Evolutionary conservation across 1,284 basidiomycete genomes (phyloP).

Genomic region (Cryptococcus sp.): DNA sequence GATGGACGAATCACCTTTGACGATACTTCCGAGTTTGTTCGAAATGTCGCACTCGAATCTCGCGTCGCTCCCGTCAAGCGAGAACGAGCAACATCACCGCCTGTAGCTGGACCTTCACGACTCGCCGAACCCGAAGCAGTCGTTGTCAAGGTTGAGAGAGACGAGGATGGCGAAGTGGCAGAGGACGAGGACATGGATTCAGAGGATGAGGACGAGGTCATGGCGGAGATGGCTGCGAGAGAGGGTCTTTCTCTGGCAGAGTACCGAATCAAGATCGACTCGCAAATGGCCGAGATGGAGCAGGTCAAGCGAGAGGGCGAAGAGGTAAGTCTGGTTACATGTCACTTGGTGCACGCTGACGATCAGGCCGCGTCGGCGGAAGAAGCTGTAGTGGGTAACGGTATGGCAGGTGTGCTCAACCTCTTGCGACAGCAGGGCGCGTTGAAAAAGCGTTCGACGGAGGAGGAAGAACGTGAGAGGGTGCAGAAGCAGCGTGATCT

Average conservation of each 20-base stretch:
- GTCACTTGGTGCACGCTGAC: background rate
- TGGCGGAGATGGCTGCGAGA: slow-evolving; percentile 46
- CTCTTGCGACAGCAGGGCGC: slow-evolving; percentile 91
- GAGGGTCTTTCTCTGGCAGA: slow-evolving; percentile 45
- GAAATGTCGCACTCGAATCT: slow-evolving; percentile 63
- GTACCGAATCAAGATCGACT: slow-evolving; percentile 45
- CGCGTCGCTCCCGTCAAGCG: slow-evolving; percentile 39
- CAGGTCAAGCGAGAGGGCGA: slow-evolving; percentile 68
- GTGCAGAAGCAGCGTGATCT: slow-evolving; percentile 78
- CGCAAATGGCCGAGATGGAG: slow-evolving; percentile 49
- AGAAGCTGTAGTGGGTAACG: slow-evolving; percentile 68
- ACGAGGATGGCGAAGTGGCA: slow-evolving; percentile 47
- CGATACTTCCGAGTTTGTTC: slow-evolving; percentile 94
- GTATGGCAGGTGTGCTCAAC: slow-evolving; percentile 81
- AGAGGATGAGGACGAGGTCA: slow-evolving; percentile 65
- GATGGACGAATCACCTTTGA: slow-evolving; percentile 76
- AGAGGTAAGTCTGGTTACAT: slow-evolving; percentile 39
- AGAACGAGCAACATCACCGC: slow-evolving; percentile 27
- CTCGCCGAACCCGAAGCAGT: slow-evolving; percentile 51
- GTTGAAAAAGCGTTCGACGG: slow-evolving; percentile 59
- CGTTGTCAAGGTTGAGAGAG: slow-evolving; percentile 48
- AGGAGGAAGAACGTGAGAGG: slow-evolving; percentile 71
- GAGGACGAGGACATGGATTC: slow-evolving; percentile 58
- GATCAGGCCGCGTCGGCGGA: slow-evolving; percentile 12
- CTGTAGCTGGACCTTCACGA: slow-evolving; percentile 22